Conservation (phyloP, 1,284 basidiomycete species). For the Omphalotus olearius region DNA sequence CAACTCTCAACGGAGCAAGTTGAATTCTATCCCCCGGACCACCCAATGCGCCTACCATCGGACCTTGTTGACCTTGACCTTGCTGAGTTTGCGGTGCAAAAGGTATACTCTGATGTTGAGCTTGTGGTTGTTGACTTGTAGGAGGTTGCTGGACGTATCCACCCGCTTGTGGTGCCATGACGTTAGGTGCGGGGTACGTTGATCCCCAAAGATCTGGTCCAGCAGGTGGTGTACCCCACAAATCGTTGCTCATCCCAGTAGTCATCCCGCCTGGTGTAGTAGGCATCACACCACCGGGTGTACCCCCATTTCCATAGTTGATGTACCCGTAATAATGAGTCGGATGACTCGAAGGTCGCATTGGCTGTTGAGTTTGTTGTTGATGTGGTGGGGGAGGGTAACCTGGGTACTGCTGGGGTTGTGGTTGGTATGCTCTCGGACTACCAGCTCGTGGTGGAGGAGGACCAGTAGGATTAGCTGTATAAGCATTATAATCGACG, state of each 20-base stretch:
- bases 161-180: no score
- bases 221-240: conserved; percentile 1
- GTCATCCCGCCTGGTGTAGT: not conserved
- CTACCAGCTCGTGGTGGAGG: conserved; percentile 1
- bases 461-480: not conserved
- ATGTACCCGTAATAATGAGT: not conserved
- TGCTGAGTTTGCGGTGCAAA: conserved; percentile 1
- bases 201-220: conserved; percentile 1
- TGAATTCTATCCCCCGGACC: conserved; percentile 42
- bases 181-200: not conserved
- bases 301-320: not conserved
- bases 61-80: not conserved
- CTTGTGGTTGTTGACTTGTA: no score
- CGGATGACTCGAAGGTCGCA: not conserved
- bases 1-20: conserved; percentile 46
- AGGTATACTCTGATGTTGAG: not conserved
- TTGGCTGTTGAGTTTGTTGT: conserved; percentile 15
- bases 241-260: not conserved
- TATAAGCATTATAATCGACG: not conserved
- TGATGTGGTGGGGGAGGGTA: not conserved
- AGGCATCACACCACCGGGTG: not conserved
- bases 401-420: conserved; percentile 16
- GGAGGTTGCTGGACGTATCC: no score
- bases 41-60: not conserved
- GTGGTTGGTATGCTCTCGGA: conserved; percentile 6